phyloP scores from a whole-genome alignment of 192 early-diverging fungal genomes.

The Backusella liffmaniae region DNA sequence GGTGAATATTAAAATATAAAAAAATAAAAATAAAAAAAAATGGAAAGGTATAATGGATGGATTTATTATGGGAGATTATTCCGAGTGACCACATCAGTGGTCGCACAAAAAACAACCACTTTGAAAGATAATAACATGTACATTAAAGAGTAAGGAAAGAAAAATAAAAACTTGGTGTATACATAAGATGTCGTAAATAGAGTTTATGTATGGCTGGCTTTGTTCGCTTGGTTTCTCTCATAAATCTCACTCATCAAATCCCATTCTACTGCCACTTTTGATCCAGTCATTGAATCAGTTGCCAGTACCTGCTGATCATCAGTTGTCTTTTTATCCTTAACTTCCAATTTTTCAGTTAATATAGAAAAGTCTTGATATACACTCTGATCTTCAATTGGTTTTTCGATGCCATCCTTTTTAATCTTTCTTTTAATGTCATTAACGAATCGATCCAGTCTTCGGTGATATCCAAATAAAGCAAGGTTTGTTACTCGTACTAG shows the following conservation, averaged over 20 bases:
- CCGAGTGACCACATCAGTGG: neutral
- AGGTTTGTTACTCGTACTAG: conserved; percentile 28
- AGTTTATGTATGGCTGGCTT: neutral
- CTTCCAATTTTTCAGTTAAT: neutral
- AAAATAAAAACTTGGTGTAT: too few species aligned
- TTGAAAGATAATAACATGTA: neutral
- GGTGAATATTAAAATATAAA: neutral
- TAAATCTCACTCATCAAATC: conserved; percentile 38
- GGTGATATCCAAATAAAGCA: conserved; percentile 31
- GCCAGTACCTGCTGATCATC: neutral
- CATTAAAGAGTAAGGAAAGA: neutral
- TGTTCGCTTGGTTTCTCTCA: conserved; percentile 3
- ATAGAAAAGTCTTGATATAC: conserved; percentile 15
- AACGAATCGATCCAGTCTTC: conserved; percentile 35
- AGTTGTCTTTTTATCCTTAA: neutral
- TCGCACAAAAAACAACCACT: neutral
- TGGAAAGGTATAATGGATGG: neutral
- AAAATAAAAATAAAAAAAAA: neutral
- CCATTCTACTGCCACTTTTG: conserved; percentile 26
- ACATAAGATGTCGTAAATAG: neutral
- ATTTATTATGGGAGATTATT: neutral
- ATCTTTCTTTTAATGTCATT: conserved; percentile 32
- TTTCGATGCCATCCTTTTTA: conserved; percentile 7
- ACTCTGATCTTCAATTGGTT: neutral
- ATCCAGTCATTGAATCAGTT: neutral